Evolutionary conservation across 2,329 filamentous ascomycete species (phyloP).

Genomic region (Cryoendolithus antarcticus): DNA sequence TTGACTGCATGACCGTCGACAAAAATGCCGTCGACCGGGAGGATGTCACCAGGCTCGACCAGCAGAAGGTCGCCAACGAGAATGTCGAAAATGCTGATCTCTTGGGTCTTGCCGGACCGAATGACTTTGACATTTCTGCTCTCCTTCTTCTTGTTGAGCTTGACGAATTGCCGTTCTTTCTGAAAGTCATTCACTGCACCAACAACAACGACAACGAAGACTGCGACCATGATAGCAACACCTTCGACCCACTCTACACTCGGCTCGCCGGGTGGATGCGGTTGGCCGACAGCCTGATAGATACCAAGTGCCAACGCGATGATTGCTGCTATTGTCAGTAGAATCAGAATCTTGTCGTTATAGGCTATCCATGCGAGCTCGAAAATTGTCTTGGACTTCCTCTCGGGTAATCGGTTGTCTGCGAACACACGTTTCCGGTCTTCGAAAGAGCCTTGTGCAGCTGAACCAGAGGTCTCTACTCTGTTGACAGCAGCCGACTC

Average conservation of each 20-base stretch:
- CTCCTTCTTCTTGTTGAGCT: conserved; percentile 68
- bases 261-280: conserved; percentile 41
- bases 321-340: conserved; percentile 58
- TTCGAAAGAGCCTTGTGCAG: conserved; percentile 29
- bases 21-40: conserved; percentile 60
- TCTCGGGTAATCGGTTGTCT: conserved; percentile 56
- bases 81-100: conserved; percentile 59
- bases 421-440: conserved; percentile 61
- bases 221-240: conserved; percentile 65
- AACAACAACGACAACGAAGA: conserved; percentile 62
- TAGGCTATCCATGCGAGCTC: conserved; percentile 69
- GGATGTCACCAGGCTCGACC: conserved; percentile 60
- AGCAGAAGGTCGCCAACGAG: conserved; percentile 63
- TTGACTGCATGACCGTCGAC: conserved; percentile 56
- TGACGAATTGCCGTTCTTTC: conserved; percentile 69
- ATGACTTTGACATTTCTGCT: conserved; percentile 62
- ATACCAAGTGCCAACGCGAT: conserved; percentile 64
- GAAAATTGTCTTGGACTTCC: conserved; percentile 57
- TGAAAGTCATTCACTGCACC: conserved; percentile 74
- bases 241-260: conserved; percentile 72
- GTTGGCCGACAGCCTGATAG: conserved; percentile 47
- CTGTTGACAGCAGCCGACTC: conserved; percentile 12
- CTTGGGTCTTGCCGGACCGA: conserved; percentile 58
- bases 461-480: conserved; percentile 10
- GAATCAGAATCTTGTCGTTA: conserved; percentile 67